Base-by-base conservation (phyloP, 1,139 yeast genomes). In the Hansenula sp. region DNA sequence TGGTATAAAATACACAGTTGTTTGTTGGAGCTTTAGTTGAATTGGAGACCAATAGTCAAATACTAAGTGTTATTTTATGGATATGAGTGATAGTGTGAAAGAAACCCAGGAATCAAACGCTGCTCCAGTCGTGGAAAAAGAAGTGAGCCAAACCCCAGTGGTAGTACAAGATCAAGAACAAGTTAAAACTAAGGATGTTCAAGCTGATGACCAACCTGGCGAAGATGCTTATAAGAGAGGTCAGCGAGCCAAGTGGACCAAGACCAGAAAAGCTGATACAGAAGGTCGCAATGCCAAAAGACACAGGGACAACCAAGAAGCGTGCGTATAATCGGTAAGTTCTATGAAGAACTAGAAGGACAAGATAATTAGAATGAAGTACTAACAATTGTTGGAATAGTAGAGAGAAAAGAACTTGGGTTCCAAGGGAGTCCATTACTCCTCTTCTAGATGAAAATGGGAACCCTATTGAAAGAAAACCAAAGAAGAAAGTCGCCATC, bases 401-500 rank as follows among this genome's bases (percentile, higher is more conserved):
- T 18, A 41, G 46, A 21, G 41, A 40, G 16, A 38, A 28, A 21
- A 27, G 37, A 41, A 43, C 44, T 36, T 37, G 46, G 43, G 30
- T 30, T 15, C 54, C 47, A 27, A 43, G 51, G 19, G 54, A 49
- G 18, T 40, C 45, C 13, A 46, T 46, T 27, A 45, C 69, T 13
- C 71, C 74, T 33, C 58, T 67, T 48, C 60, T 80, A 60, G 89
- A 83, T 61, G 84, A 71, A 27, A 65, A 79, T 36, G 91, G 91
- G 10, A 72, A 77, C 32, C 81, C 83, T 11, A 62, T 80, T 34
- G 75, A 75, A 16, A 62, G 71, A 53, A 53, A 61, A 41, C 74
- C 74, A 36, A 69, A 69, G 57, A 65, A 50, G 45, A 93, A 93
- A 64, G 96, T 90, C 19, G 98, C 97, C 0, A 84, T 88, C 52